Percentiles rank a stretch among this genome's conserved stretches.
phyloP scores from a whole-genome alignment of 495 filamentous ascomycete genomes.

The Haplographium delicatum region DNA sequence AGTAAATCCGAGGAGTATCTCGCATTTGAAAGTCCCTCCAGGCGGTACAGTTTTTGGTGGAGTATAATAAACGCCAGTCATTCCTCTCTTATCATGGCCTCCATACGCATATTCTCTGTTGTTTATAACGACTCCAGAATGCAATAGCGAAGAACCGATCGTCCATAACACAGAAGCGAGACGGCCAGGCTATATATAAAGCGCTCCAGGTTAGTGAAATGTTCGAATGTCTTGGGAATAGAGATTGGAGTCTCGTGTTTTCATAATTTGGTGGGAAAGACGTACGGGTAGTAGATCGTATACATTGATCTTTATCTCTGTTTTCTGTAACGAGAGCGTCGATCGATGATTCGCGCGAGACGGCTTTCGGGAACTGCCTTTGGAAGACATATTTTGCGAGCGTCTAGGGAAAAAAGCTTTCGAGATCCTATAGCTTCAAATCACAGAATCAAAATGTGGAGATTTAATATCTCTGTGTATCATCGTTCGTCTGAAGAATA shows the following conservation, averaged over 20 bases:
- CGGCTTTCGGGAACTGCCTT: conserved; percentile 33
- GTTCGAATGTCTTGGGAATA: background rate
- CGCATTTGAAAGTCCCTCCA: conserved; percentile 63
- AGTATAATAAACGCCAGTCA: conserved; percentile 77
- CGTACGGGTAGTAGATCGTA: conserved; percentile 72
- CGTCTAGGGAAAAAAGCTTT: too few species aligned
- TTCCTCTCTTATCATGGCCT: conserved; percentile 61
- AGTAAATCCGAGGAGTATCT: conserved; percentile 69
- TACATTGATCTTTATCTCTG: conserved; percentile 70
- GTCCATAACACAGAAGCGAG: conserved; percentile 66
- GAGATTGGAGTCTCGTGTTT: too few species aligned
- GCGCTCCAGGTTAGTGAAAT: background rate
- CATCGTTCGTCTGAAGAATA: background rate
- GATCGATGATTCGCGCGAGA: conserved; percentile 40
- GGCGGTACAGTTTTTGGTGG: conserved; percentile 61
- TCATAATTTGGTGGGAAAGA: too few species aligned
- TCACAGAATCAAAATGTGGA: background rate
- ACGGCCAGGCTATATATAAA: conserved; percentile 50
- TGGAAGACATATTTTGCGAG: conserved; percentile 33
- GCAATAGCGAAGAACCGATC: conserved; percentile 64
- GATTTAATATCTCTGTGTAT: background rate
- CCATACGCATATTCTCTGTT: conserved; percentile 76
- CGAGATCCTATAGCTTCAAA: too few species aligned
- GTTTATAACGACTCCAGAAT: conserved; percentile 74
- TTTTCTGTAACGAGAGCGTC: conserved; percentile 58